Conservation (phyloP, 345 rosid species). For the Ceriops decandra region DNA sequence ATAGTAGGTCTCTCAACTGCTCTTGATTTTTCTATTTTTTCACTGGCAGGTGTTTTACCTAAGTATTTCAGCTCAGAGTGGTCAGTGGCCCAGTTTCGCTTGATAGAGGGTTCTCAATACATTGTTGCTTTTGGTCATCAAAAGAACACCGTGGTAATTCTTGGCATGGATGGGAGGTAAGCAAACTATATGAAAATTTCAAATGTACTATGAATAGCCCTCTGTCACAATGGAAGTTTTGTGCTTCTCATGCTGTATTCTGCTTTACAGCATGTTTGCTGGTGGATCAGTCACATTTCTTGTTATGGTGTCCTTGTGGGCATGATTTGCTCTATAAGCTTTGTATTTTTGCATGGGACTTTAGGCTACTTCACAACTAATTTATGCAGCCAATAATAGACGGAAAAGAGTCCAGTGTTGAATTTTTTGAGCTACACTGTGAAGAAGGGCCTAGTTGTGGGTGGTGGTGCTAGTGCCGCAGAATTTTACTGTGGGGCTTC, state of each 20-base stretch:
- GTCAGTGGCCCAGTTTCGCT: slow-evolving; percentile 92
- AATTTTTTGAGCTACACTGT: no score
- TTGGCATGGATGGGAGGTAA: slow-evolving; percentile 98
- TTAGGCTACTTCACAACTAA: no score
- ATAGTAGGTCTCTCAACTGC: neutral
- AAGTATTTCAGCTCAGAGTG: slow-evolving; percentile 97
- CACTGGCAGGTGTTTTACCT: slow-evolving; percentile 73
- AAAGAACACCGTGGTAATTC: slow-evolving; percentile 79
- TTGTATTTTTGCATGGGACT: neutral
- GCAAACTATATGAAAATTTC: neutral
- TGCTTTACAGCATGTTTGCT: neutral
- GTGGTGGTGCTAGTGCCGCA: no score
- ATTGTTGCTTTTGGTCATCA: slow-evolving; percentile 89
- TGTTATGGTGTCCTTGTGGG: neutral
- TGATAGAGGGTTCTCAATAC: slow-evolving; percentile 79
- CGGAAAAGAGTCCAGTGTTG: no score
- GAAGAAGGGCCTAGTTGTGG: no score
- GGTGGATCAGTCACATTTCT: neutral
- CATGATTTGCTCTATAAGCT: neutral
- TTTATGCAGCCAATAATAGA: no score
- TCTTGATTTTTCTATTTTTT: neutral
- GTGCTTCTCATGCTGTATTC: neutral
- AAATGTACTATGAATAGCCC: neutral
- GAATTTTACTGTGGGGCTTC: no score
- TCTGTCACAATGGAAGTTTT: neutral